Evolutionary conservation across 129 eudicot genomes (phyloP).

Genomic region (Tagetes erecta): DNA sequence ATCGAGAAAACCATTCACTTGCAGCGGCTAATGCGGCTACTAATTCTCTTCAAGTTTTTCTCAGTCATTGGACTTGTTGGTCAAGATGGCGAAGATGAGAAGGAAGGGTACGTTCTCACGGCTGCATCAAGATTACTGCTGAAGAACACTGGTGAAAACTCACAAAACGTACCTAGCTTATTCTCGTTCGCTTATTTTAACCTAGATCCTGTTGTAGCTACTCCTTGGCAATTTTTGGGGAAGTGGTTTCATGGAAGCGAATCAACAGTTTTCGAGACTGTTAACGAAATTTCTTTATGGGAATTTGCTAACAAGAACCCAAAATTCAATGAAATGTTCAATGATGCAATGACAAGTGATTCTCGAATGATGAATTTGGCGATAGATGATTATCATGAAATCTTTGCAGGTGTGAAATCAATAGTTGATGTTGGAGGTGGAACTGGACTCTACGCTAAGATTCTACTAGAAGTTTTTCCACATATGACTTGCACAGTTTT

Average conservation of each 20-base stretch:
- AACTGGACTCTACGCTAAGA: constrained; percentile 37
- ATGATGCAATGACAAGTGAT: constrained; percentile 45
- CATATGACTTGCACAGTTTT: constrained; percentile 40
- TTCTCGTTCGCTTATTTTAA: constrained; percentile 16
- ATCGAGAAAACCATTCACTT: constrained; percentile 27
- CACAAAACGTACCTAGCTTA: constrained; percentile 8
- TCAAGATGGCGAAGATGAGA: background rate
- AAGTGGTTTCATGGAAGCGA: constrained; percentile 31
- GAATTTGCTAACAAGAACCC: constrained; percentile 30
- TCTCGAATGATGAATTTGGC: constrained; percentile 25
- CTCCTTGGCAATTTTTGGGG: constrained; percentile 27
- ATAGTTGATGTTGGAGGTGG: constrained; percentile 67
- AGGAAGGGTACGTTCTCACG: constrained; percentile 33
- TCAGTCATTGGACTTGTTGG: constrained; percentile 13
- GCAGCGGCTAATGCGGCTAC: constrained; percentile 40
- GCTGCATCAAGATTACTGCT: constrained; percentile 31
- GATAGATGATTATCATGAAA: constrained; percentile 13
- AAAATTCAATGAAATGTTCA: constrained; percentile 16
- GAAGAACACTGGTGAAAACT: constrained; percentile 8
- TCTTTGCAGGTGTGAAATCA: constrained; percentile 40
- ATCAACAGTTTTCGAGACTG: constrained; percentile 30
- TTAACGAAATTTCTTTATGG: constrained; percentile 32
- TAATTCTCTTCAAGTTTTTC: constrained; percentile 37
- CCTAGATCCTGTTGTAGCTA: constrained; percentile 11
- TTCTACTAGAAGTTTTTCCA: constrained; percentile 37